Base-by-base conservation (phyloP, 2,329 filamentous ascomycete species). In the Colletotrichum orbiculare region DNA sequence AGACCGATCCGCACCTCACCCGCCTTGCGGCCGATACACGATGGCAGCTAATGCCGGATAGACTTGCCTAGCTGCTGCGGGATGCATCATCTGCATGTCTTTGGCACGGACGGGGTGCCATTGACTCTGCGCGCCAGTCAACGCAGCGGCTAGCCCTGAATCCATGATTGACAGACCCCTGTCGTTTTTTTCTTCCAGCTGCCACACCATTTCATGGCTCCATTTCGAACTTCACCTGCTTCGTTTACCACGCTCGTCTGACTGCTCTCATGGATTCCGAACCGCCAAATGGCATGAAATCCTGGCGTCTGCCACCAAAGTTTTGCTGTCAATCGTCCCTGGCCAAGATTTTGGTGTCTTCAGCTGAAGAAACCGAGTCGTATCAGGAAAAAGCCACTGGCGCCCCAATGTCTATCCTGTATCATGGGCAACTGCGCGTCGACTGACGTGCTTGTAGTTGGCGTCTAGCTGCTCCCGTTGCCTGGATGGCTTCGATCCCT, bases 41-140 rank as follows among this genome's bases (percentile, higher is more conserved):
- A 63, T 63, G 58, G 58, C 63, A 66, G 63, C 63, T 66, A 66
- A 66, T 63, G 63, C 63, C 58, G 63, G 63, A 61, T 63, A 63
- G 52, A 66, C 58, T 63, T 66, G 62, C 58, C 63, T 66, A 63
- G 63, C 58, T 63, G 63, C 63, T 66, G 63, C 63, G 63, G 63
- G 63, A 66, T 66, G 63, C 63, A 66, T 63, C 63, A 66, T 66
- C 35, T 63, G 63, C 63, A 66, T 66, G 47, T 66, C 52, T 66
- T 39, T 66, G 63, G 63, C 59, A 50, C 47, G 46, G 58, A 50
- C 58, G 56, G 37, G 46, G 58, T 66, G 35, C 46, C 41, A 66
- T 56, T 52, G 46, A 66, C 62, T 62, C 63, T 66, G 58, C 63
- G 63, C 62, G 63, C 58, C 58, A 66, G 46, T 63, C 58, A 66